Evolutionary conservation across 495 filamentous ascomycete species (phyloP).

Genomic region (Aspergillus carlsbadensis): DNA sequence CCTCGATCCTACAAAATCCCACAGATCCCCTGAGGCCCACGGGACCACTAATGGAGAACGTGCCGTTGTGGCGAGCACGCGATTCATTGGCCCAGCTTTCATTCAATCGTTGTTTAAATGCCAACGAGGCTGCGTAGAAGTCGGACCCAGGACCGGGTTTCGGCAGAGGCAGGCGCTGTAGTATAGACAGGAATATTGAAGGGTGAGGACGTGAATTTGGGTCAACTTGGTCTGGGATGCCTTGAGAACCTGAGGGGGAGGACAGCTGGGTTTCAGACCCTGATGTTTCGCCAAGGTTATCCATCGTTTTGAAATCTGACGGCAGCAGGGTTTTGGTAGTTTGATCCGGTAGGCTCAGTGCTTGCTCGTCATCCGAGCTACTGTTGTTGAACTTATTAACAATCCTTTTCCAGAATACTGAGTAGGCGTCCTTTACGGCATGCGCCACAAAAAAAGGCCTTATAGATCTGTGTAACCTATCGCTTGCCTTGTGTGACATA

Average conservation of each 20-base stretch:
- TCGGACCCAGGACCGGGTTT: constrained; percentile 38
- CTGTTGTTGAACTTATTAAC: constrained; percentile 26
- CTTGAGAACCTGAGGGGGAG: constrained; percentile 15
- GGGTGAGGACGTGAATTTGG: constrained; percentile 28
- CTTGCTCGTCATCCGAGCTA: constrained; percentile 13
- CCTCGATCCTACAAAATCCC: constrained; percentile 57
- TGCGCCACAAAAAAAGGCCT: constrained; percentile 35
- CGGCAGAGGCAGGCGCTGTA: constrained; percentile 39
- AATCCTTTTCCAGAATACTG: constrained; percentile 31
- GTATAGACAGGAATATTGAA: constrained; percentile 34
- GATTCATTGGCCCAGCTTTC: constrained; percentile 27
- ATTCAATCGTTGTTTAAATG: constrained; percentile 53
- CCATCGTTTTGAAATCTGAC: constrained; percentile 19
- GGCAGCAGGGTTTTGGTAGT: constrained; percentile 12
- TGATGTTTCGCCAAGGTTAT: constrained; percentile 23
- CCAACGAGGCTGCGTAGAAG: constrained; percentile 41
- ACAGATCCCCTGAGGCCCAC: constrained; percentile 62
- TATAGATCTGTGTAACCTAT: constrained; percentile 32
- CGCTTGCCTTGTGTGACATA: constrained; percentile 34
- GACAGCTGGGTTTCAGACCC: constrained; percentile 24
- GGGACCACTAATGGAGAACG: constrained; percentile 61
- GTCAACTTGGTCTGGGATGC: constrained; percentile 17
- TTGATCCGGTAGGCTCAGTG: constrained; percentile 15
- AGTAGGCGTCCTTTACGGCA: constrained; percentile 38
- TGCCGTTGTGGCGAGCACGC: constrained; percentile 57